Percentiles rank a stretch among this genome's conserved stretches.
Conservation (phyloP, 75 land plant genomes). For the Gnetum montanum region DNA sequence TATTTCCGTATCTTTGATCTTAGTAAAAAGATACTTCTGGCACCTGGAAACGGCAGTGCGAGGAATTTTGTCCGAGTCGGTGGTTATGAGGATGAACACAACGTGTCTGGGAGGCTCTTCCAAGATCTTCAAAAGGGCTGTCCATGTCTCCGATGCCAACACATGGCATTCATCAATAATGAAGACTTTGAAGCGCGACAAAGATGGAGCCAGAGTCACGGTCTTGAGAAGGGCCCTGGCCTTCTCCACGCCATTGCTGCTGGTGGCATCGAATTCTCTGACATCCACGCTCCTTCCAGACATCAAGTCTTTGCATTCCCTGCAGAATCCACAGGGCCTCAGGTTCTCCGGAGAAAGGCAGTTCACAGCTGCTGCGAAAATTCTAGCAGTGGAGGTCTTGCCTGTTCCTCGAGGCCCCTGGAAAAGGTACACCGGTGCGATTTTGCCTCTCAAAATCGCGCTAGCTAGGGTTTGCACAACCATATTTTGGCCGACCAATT, state of each 20-base stretch:
- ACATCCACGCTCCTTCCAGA: constrained; percentile 43
- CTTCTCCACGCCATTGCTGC: constrained; percentile 32
- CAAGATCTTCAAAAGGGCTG: constrained; percentile 47
- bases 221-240: constrained; percentile 37
- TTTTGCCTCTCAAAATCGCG: constrained; percentile 44
- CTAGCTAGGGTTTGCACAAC: constrained; percentile 56
- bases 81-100: constrained; percentile 67
- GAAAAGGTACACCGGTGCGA: constrained; percentile 78
- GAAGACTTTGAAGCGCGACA: constrained; percentile 51
- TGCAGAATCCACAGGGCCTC: constrained; percentile 71
- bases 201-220: constrained; percentile 8
- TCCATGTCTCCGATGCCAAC: constrained; percentile 47
- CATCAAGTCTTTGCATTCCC: constrained; percentile 41
- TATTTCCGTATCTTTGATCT: constrained; percentile 55
- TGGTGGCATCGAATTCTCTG: constrained; percentile 55
- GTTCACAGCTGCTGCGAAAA: constrained; percentile 63
- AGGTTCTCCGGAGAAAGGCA: constrained; percentile 39
- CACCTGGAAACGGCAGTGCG: constrained; percentile 50
- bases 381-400: constrained; percentile 56
- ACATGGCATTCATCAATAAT: constrained; percentile 81
- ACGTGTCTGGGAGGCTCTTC: constrained; percentile 51
- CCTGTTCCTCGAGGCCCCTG: constrained; percentile 92
- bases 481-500: constrained; percentile 67
- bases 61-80: constrained; percentile 63
- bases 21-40: constrained; percentile 66